Evolutionary conservation across 2,329 filamentous ascomycete species (phyloP).

Genomic region (Ophiostoma ulmi): DNA sequence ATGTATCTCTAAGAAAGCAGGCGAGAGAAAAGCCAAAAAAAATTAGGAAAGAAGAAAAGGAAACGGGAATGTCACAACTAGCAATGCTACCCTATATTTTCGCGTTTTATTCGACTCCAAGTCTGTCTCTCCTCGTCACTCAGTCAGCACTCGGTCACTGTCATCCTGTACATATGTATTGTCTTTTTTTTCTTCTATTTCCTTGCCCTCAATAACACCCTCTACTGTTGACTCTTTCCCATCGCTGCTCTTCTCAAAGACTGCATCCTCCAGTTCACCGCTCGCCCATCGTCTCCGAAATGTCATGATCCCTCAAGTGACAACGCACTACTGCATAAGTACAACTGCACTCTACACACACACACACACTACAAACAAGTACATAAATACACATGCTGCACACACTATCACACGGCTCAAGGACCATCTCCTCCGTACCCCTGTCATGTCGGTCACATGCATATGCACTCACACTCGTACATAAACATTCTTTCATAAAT

Average conservation of each 20-base stretch:
- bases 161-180: background rate
- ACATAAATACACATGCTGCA: background rate
- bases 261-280: background rate
- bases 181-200: background rate
- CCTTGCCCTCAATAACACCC: background rate
- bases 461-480: slow-evolving; percentile 4
- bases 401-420: background rate
- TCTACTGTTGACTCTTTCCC: background rate
- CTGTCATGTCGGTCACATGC: background rate
- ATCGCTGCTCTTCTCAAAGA: background rate
- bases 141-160: background rate
- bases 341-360: background rate
- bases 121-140: background rate
- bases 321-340: background rate
- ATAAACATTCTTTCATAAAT: background rate
- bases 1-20: background rate
- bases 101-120: background rate
- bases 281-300: background rate
- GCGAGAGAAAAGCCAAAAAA: background rate
- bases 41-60: background rate
- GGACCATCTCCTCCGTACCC: slow-evolving; percentile 5
- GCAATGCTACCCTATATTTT: background rate
- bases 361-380: background rate
- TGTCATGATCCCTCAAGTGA: background rate
- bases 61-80: background rate